These are phyloP conservation scores for Fusarium graminum DNA, from an alignment of 2,329 filamentous ascomycete species.

Conservation along the genomic window DNA sequence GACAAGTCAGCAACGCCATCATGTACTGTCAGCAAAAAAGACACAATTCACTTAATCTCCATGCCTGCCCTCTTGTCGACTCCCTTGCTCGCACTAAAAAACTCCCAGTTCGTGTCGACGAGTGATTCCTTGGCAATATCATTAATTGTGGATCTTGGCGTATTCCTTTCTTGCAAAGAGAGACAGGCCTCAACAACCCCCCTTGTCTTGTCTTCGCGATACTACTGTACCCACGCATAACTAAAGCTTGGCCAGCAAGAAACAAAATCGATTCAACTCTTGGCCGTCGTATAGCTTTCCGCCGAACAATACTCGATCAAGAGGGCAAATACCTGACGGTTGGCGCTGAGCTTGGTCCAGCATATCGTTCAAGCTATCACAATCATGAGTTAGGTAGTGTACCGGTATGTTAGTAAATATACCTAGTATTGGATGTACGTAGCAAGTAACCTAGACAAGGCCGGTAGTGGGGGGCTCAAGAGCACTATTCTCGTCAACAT, in stretches of 20 bases:
- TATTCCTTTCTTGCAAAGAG: constrained; percentile 16
- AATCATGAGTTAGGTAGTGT: neutral
- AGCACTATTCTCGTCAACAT: constrained; percentile 22
- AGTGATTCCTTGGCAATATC: constrained; percentile 41
- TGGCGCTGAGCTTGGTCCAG: neutral
- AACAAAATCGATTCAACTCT: constrained; percentile 8
- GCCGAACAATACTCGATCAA: constrained; percentile 21
- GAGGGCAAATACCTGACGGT: neutral
- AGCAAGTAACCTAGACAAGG: constrained; percentile 4
- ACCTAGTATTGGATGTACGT: neutral
- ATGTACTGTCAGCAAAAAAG: constrained; percentile 22
- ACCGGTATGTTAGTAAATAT: neutral
- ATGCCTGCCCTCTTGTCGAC: neutral
- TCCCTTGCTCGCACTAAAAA: constrained; percentile 29
- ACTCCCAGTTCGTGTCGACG: constrained; percentile 38
- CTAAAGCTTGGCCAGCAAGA: constrained; percentile 24
- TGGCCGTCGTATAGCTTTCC: constrained; percentile 4
- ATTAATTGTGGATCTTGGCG: constrained; percentile 17
- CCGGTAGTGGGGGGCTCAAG: constrained; percentile 24
- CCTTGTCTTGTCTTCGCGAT: constrained; percentile 23
- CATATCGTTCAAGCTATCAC: neutral
- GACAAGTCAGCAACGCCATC: constrained; percentile 20
- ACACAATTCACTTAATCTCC: neutral
- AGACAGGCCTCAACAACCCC: constrained; percentile 10
- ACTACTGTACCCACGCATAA: neutral